Evolutionary conservation across 2,329 filamentous ascomycete species (phyloP), one percentile per base, ranked within the genome.

Genomic region (Arachnopeziza araneosa): DNA sequence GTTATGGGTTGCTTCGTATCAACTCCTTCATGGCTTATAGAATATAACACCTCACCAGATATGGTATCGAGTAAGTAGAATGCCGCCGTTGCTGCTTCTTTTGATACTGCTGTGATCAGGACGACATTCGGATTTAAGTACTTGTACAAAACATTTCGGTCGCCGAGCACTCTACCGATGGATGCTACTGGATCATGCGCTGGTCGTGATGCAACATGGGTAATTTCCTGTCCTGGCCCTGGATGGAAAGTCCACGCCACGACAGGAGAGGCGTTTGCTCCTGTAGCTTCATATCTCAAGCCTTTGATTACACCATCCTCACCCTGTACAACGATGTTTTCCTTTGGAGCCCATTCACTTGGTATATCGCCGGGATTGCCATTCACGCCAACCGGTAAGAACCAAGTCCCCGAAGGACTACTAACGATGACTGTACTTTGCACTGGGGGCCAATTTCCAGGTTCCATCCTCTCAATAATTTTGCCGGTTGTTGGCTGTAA

Each of bases 71-170:
- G 74, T 12, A 98, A 80, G 69, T 93, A 92, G 64, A 96, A 80
- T 0, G 85, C 87, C 8, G 91, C 84, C 0, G 80, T 81, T 2
- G 78, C 80, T 2, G 80, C 70, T 12, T 78, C 76, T 23, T 87
- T 81, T 36, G 88, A 81, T 1, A 86, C 76, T 1, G 90, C 81
- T 1, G 89, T 90, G 52, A 96, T 80, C 0, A 98, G 81, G 1
- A 92, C 80, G 7, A 91, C 83, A 75, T 96, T 97, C 0, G 90
- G 86, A 76, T 96, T 96, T 50, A 99, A 78, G 72, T 98, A 98
- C 77, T 99, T 99, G 84, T 99, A 99, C 64, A 93, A 83, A 54
- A 99, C 95, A n/a, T 87, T 87, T 51, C 95, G 85, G 70, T 99
- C 89, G 24, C 92, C 93, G 23, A 99, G 83, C 1, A 98, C 95